phyloP scores from a whole-genome alignment of 177 flowering plant genomes.

The Vitis hybrid region DNA sequence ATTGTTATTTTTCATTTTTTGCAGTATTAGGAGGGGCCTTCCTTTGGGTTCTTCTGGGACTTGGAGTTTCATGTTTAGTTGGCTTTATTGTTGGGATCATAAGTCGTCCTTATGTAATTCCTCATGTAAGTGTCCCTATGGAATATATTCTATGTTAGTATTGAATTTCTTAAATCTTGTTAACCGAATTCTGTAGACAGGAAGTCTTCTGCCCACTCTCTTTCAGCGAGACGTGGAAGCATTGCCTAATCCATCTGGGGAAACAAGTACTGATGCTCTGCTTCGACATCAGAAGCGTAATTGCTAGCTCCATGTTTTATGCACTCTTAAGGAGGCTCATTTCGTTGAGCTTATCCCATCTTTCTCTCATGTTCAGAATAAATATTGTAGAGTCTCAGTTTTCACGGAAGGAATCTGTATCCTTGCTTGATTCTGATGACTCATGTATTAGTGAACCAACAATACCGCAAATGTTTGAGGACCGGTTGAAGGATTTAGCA shows the following conservation, averaged over 20 bases:
- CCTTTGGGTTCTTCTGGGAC: constrained; percentile 34
- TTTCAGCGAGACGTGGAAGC: constrained; percentile 68
- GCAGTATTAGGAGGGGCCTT: constrained; percentile 46
- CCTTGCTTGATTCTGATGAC: constrained; percentile 47
- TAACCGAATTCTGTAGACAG: constrained; percentile 59
- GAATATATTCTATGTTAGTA: neutral
- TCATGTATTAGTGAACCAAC: constrained; percentile 11
- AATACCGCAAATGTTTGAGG: constrained; percentile 23
- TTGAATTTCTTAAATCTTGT: constrained; percentile 19
- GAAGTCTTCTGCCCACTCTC: constrained; percentile 24
- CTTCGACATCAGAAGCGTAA: constrained; percentile 79
- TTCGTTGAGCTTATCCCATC: constrained; percentile 37
- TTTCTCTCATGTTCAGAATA: constrained; percentile 50
- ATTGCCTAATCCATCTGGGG: constrained; percentile 69
- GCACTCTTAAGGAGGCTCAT: constrained; percentile 27
- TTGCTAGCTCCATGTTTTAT: constrained; percentile 52
- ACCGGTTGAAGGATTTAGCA: constrained; percentile 54
- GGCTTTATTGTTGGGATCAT: constrained; percentile 51
- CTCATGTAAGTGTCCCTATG: constrained; percentile 45
- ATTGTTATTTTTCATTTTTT: neutral
- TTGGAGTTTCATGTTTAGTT: constrained; percentile 48
- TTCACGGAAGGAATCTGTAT: constrained; percentile 15
- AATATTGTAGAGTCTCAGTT: constrained; percentile 17
- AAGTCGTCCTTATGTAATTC: constrained; percentile 44
- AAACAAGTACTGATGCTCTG: constrained; percentile 49